Evolutionary conservation across 768 basidiomycete species (phyloP), one percentile per base, ranked within the genome.

Genomic region (Phylloporus sp.): DNA sequence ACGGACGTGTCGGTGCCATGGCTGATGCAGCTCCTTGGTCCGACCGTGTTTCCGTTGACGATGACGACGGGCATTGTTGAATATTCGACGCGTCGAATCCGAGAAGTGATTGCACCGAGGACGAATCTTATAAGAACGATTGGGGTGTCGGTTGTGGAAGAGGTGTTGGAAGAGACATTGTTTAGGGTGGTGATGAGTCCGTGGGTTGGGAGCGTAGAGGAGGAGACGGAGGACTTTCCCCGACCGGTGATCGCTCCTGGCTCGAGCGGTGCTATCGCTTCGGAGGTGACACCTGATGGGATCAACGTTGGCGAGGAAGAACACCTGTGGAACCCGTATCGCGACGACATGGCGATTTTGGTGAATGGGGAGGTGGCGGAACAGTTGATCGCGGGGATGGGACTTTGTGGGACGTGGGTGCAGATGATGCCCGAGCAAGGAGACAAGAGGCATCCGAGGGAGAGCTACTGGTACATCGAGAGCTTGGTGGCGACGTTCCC

Each of bases 31-130:
- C 42, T 79, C 29, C 61, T 86, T 4, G 86, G 83, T 0, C 77
- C 79, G 5, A 78, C 75, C 10, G 59, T 65, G 9, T 62, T 87
- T 31, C 79, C 84, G 1, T 51, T 76, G 44, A 81, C 80, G 5
- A 82, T 85, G 61, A 70, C 68, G 3, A 68, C 80, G 3, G 83
- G 81, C 11, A 63, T 85, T 41, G 78, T 84, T 43, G 86, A 89
- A 61, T 70, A 68, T 31, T 81, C 81, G 4, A 75, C 81, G 40
- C 72, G 86, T 23, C 70, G 72, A 35, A 71, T 89, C 61, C 73
- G 73, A 39, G 58, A 71, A 3, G 63, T 82, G 45, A 53, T 68
- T 5, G 53, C 66, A 2, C 76, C 76, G 1, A 62, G 61, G 21
- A 21, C 54, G 48, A 33, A 33, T 15, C 4, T 15, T 6, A 31